Evolutionary conservation across 352 stramenopile species (phyloP), one percentile per base, ranked within the genome.

Genomic region (Globisporangium paroecandrum): DNA sequence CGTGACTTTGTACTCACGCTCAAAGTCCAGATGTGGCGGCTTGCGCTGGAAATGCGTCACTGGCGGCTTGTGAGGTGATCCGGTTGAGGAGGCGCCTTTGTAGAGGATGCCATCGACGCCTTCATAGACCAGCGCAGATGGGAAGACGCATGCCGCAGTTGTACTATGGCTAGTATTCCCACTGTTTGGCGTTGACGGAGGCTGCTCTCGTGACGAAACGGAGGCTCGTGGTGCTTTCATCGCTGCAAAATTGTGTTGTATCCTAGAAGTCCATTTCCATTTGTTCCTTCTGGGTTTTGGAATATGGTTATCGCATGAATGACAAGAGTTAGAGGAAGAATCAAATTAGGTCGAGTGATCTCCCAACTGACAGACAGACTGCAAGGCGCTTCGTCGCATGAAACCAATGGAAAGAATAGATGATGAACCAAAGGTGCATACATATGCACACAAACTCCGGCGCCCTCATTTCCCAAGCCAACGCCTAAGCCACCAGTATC

Each of bases 41-140:
- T 91, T 89, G 46, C 79, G 81, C 53, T 83, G 76, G 67, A 89
- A 89, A 2, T 47, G 64, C 43, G 12, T 29, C 5, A 29, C 20
- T 4, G 38, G 38, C 13, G 25, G 64, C 51, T 60, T 41, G 41
- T n/a, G 41, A 9, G 41, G 41, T 1, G 60, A 9, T 4, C 58
- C 38, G 4, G 38, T 6, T 15, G 38, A 46, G 38, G 18, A 2
- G 8, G 47, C 10, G 10, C 77, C 75, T 22, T 74, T 69, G 63
- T 83, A 91, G 27, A 93, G 74, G 25, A 90, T 70, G 5, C 75
- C 76, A 49, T 91, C 82, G 25, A 76, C 71, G 9, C 68, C 69
- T 15, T 83, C 71, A 61, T 54, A 70, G 25, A 62, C 47, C 8
- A 76, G 51, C 20, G 47, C 60, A 5, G 68, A 41, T 1, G 75